Base-by-base conservation (phyloP, 129 eudicot genomes). In the Arctium lappa region DNA sequence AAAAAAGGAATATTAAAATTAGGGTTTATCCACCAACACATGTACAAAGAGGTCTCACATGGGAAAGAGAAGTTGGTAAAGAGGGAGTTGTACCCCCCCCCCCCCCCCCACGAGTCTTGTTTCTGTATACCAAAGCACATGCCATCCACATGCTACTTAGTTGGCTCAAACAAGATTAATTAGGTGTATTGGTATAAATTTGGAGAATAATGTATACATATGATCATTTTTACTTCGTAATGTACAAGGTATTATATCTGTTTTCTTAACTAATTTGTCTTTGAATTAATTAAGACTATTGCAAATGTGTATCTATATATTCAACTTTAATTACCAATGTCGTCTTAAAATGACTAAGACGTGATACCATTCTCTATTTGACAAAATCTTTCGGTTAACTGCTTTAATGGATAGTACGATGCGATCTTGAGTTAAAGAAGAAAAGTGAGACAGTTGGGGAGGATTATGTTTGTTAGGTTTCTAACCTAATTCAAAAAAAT, bases 41-140 rank as follows among this genome's bases (percentile, higher is more conserved):
- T 76, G 76, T 69, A 75, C 56, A 76, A 40, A 82, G 76, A 44
- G 22, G 71, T 48, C 65, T 76, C 86, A 82, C 86, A 82, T 82
- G 86, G 81, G 73, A 81, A 30, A 38, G 73, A 68, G 85, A 66
- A 37, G 86, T 82, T 68, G 86, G 86, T 82, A 76, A 82, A 68
- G 75, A 74, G 69, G 75, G 75, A 66, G 85, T 82, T 82, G 80
- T 82, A 82, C 80, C 81, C 68, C 27, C 27, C 27, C 27, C 27
- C 27, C 27, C 27, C 27, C 27, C 27, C 69, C 81, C 81, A 82
- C 85, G 80, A 81, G 85, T 82, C 80, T 63, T 82, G 85, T 82
- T 75, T 77, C 36, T 68, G 76, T 69, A 33, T 33, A 82, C 81
- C 86, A 46, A 82, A 68, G 76, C 86, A 82, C 86, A 82, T 82